Base-by-base conservation (phyloP, 768 basidiomycete genomes). In the Suillus clintonianus region DNA sequence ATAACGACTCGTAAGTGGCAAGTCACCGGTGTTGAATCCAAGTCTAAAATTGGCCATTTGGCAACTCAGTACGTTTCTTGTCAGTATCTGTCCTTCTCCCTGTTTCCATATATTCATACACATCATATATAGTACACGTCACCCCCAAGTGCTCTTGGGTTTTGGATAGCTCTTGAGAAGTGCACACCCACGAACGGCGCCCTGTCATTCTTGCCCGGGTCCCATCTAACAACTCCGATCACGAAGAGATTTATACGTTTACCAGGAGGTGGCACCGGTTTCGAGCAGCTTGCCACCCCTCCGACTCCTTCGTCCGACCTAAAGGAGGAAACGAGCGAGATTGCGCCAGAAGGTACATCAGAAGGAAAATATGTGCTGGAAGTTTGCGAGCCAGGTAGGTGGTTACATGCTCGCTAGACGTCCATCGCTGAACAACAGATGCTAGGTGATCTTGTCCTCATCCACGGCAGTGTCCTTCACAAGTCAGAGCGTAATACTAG, bases 111-210 rank as follows among this genome's bases (percentile, higher is more conserved):
- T 65, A 41, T 22, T 54, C n/a, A 39, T 14, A 56, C 37, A 17
- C 43, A 30, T 30, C 19, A 14, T 17, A 36, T 77, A 48, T 73
- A 99, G 88, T 98, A 97, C 77, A 97, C 96, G 10, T 82, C 91
- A 45, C 97, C 97, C 13, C 92, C 92, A 0, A 89, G 88, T 10
- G 97, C 97, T 0, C 84, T 99, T 24, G 97, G 97, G 2, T 94
- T 96, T 73, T 99, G 97, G 97, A 92, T 99, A 63, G 93, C 97
- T 0, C 80, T 99, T 42, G 97, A 99, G 74, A 83, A 86, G 63
- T 97, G 95, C 75, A 95, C 95, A 6, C 72, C 83, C 2, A 77
- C 79, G 50, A 96, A 96, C 69, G 95, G 95, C 10, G 93, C 94
- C 9, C 83, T 95, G 7, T 92, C 90, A 5, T 97, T 96, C 77